A percentile compares a stretch with the other conserved stretches of the same genome.
These are phyloP conservation scores for Cercophora scortea DNA, from an alignment of 495 filamentous ascomycete species.

Conservation along the genomic window DNA sequence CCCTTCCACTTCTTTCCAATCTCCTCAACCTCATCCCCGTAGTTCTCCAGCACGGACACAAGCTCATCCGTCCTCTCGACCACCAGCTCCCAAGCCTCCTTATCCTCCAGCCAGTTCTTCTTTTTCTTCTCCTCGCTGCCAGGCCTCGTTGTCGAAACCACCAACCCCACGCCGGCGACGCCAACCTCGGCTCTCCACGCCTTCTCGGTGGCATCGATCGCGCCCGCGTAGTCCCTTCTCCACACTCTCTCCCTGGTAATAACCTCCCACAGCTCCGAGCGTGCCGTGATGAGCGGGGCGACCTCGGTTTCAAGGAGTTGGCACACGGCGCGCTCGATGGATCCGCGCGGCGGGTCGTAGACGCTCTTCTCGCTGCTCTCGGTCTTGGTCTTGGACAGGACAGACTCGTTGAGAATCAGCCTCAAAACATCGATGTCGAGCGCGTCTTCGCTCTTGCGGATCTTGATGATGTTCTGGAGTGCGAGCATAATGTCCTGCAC, in stretches of 20 bases:
- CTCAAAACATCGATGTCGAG: slow-evolving; percentile 68
- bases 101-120: slow-evolving; percentile 37
- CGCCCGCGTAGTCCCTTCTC: slow-evolving; percentile 55
- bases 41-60: slow-evolving; percentile 58
- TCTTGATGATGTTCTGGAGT: slow-evolving; percentile 62
- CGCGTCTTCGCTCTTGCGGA: slow-evolving; percentile 65
- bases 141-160: slow-evolving; percentile 6
- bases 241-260: slow-evolving; percentile 64
- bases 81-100: slow-evolving; percentile 48
- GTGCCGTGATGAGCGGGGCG: slow-evolving; percentile 74
- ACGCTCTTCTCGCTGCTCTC: slow-evolving; percentile 17
- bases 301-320: slow-evolving; percentile 64
- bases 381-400: slow-evolving; percentile 28
- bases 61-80: slow-evolving; percentile 59
- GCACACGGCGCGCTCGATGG: slow-evolving; percentile 48
- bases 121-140: slow-evolving; percentile 17
- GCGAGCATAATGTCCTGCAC: slow-evolving; percentile 68
- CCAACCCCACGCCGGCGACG: slow-evolving; percentile 17
- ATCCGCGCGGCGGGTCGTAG: slow-evolving; percentile 39
- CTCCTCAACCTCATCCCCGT: slow-evolving; percentile 43
- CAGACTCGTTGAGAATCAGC: slow-evolving; percentile 61
- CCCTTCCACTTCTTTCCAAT: slow-evolving; percentile 70
- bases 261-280: slow-evolving; percentile 66
- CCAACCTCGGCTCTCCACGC: slow-evolving; percentile 69
- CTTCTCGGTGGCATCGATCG: slow-evolving; percentile 78